These are phyloP conservation scores for Ensete ventricosum DNA, from an alignment of 176 grass and related monocot species.

Conservation along the genomic window DNA sequence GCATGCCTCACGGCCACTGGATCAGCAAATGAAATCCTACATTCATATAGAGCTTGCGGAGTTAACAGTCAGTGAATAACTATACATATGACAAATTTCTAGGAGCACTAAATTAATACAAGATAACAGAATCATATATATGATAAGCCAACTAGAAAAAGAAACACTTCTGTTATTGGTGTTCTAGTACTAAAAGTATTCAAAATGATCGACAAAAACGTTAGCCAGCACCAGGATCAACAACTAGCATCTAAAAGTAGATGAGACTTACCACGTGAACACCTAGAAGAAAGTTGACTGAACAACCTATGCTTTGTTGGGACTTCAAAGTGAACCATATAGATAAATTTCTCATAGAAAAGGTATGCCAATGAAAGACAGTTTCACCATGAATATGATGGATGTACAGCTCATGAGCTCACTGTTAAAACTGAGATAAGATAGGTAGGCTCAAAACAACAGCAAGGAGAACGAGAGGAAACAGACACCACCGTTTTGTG, in stretches of 20 bases:
- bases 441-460: neutral
- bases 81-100: neutral
- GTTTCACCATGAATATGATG: neutral
- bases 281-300: neutral
- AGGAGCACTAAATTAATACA: neutral
- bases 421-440: neutral
- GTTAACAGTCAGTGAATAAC: neutral
- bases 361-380: neutral
- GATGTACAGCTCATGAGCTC: neutral
- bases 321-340: neutral
- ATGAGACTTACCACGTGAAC: neutral
- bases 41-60: slow-evolving; percentile 21
- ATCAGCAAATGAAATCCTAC: slow-evolving; percentile 92
- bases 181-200: too few relatives aligned
- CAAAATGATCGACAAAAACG: neutral
- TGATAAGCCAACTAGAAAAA: too few relatives aligned
- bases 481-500: neutral
- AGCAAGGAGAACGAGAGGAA: neutral
- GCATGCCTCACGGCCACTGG: slow-evolving; percentile 94
- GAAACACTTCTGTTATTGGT: too few relatives aligned
- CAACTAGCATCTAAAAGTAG: neutral
- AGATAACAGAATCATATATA: neutral
- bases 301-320: neutral
- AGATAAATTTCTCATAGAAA: neutral
- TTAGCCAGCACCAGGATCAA: neutral